Base-by-base conservation (phyloP, 2,329 filamentous ascomycete species). In the Trematosphaeria pertusa region DNA sequence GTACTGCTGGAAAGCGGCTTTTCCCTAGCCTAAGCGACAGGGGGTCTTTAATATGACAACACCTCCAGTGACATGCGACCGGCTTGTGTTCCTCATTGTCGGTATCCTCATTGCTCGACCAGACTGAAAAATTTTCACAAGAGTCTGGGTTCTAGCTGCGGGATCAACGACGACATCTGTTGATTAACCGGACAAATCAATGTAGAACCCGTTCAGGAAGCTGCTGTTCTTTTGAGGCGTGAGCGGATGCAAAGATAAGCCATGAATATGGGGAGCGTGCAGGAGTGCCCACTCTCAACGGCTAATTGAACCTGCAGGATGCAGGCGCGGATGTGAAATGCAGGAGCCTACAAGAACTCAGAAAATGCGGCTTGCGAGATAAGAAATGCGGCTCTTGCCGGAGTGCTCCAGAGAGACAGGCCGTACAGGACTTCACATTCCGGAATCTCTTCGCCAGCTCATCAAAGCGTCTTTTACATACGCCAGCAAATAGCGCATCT, bases 41-140 rank as follows among this genome's bases (percentile, higher is more conserved):
- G 31, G 45, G 37, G 43, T 35, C 33, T 19, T 46, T 41, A 56
- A 56, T 58, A 45, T 52, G 26, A 44, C 44, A 49, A 33, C 37
- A 42, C 26, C 32, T 46, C 42, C 35, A 51, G 47, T 50, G 45
- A 54, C 50, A 48, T 28, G 14, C 46, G 36, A 22, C 43, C 39
- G 21, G n/a, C 19, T 21, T 47, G 24, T 7, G 24, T 12, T 37
- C 38, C 26, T 36, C 22, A 36, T 35, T 18, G 42, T 24, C 28
- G 41, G 36, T n/a, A 30, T 37, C 35, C 19, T 37, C 40, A 39
- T 12, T 41, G 24, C 39, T 43, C 36, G 38, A 30, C 46, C 32
- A 33, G 28, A 44, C 21, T 39, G 28, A 45, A 47, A 55, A 47
- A 37, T 46, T 43, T 41, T 41, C 32, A 17, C 14, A 14, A 11